A percentile compares a stretch with the other conserved stretches of the same genome.
phyloP scores from a whole-genome alignment of 345 rosid genomes.

The Cochlearia excelsa region DNA sequence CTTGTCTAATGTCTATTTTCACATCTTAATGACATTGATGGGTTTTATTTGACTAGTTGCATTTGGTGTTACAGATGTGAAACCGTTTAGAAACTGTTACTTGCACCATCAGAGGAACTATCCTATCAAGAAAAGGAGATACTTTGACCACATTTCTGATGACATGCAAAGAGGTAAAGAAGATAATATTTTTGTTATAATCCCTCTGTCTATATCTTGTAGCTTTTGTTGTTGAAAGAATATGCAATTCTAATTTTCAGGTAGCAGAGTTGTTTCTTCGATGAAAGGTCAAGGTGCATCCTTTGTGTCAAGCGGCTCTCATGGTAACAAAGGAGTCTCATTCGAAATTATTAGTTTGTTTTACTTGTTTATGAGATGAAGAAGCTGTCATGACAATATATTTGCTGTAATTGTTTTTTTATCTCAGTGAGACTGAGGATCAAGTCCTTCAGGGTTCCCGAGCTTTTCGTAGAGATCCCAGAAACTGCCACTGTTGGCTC shows the following conservation, averaged over 20 bases:
- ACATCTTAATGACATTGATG: conserved; percentile 1
- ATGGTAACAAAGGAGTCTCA: conserved; percentile 25
- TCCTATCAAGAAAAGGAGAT: conserved; percentile 79
- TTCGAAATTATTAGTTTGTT: neutral
- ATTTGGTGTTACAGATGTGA: conserved; percentile 43
- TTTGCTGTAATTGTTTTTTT: conserved; percentile 16
- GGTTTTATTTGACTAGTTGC: conserved; percentile 15
- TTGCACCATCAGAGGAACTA: conserved; percentile 64
- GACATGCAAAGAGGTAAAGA: conserved; percentile 49
- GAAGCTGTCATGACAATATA: neutral
- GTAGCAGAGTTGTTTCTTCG: conserved; percentile 47
- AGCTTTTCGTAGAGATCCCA: conserved; percentile 81
- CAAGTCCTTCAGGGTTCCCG: conserved; percentile 89
- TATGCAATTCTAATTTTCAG: conserved; percentile 39
- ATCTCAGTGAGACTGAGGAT: conserved; percentile 82
- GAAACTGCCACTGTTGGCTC: conserved; percentile 89
- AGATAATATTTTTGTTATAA: conserved; percentile 7
- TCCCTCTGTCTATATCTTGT: conserved; percentile 3
- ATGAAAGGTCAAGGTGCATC: conserved; percentile 37
- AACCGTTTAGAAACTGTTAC: conserved; percentile 52
- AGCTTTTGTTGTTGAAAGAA: conserved; percentile 17
- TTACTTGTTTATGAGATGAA: neutral
- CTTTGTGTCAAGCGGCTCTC: conserved; percentile 34
- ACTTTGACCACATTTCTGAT: conserved; percentile 46
- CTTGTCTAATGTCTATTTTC: neutral